Evolutionary conservation across 2,329 filamentous ascomycete genomes (phyloP).

Genomic region (Mycosphaerelloides madeirae): DNA sequence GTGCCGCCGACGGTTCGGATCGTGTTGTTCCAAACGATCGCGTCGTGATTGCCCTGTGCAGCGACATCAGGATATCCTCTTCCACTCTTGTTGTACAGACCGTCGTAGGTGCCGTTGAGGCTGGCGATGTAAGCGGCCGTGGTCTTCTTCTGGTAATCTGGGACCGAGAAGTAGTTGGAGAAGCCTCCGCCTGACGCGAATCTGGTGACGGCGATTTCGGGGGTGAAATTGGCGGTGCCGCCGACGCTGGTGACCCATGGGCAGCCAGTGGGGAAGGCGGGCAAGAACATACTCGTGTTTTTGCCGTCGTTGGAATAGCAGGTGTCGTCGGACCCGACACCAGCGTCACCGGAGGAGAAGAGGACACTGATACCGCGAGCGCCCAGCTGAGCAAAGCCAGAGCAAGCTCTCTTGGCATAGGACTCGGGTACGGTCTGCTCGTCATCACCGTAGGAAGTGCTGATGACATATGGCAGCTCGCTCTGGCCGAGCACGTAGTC

Average conservation of each 20-base stretch:
- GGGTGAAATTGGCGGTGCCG: constrained; percentile 39
- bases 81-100: constrained; percentile 43
- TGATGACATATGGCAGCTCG: constrained; percentile 58
- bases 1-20: constrained; percentile 41
- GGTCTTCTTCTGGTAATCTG: constrained; percentile 41
- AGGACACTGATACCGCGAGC: constrained; percentile 63
- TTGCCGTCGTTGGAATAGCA: constrained; percentile 46
- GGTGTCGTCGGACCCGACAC: constrained; percentile 47
- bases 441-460: constrained; percentile 62
- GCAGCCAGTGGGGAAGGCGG: constrained; percentile 44
- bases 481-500: constrained; percentile 53
- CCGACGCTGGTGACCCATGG: constrained; percentile 49
- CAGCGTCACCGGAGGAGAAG: constrained; percentile 59
- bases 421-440: constrained; percentile 59
- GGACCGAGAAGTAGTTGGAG: constrained; percentile 42
- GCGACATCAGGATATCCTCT: constrained; percentile 46
- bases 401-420: constrained; percentile 59
- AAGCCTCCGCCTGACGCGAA: constrained; percentile 49
- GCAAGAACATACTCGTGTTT: constrained; percentile 40
- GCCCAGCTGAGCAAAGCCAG: constrained; percentile 60
- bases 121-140: constrained; percentile 40
- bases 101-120: constrained; percentile 38
- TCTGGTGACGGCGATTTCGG: constrained; percentile 49
- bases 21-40: constrained; percentile 37
- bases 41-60: constrained; percentile 45